Evolutionary conservation across 768 basidiomycete genomes (phyloP).

Genomic region (Infundibulicybe gibba): DNA sequence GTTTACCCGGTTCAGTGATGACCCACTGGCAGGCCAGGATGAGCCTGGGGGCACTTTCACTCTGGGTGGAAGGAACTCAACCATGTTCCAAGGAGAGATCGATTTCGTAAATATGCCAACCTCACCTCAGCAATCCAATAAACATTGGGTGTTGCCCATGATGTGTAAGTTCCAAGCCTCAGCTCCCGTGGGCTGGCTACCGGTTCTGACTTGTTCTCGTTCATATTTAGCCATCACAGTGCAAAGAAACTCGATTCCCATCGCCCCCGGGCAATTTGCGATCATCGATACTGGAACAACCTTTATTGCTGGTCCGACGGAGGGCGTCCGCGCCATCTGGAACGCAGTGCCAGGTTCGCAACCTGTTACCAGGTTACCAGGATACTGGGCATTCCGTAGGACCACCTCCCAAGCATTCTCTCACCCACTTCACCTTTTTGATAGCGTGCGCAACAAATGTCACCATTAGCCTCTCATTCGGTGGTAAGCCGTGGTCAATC

Average conservation of each 20-base stretch:
- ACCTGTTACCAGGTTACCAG: no score
- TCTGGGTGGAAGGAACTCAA: no score
- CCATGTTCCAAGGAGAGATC: conserved; percentile 64
- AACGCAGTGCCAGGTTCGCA: no score
- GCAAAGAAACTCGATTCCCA: conserved; percentile 41
- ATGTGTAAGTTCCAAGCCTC: conserved; percentile 33
- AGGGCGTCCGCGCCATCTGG: conserved; percentile 47
- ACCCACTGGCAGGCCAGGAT: conserved; percentile 19
- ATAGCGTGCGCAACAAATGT: no score
- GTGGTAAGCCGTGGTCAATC: no score
- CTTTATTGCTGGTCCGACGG: conserved; percentile 80
- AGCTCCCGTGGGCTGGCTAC: not conserved
- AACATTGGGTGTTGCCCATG: conserved; percentile 58
- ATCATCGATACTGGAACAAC: conserved; percentile 98
- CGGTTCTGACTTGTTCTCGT: no score
- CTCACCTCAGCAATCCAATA: conserved; percentile 35
- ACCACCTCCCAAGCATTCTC: no score
- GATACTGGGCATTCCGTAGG: no score
- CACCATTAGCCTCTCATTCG: no score
- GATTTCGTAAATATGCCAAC: no score
- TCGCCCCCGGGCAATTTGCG: conserved; percentile 49
- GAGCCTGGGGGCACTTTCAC: no score
- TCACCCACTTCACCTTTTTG: no score
- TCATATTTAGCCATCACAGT: conserved; percentile 69
- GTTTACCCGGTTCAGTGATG: conserved; percentile 48